Conservation (phyloP, 2,329 filamentous ascomycete species). For the Aciculosporium take region DNA sequence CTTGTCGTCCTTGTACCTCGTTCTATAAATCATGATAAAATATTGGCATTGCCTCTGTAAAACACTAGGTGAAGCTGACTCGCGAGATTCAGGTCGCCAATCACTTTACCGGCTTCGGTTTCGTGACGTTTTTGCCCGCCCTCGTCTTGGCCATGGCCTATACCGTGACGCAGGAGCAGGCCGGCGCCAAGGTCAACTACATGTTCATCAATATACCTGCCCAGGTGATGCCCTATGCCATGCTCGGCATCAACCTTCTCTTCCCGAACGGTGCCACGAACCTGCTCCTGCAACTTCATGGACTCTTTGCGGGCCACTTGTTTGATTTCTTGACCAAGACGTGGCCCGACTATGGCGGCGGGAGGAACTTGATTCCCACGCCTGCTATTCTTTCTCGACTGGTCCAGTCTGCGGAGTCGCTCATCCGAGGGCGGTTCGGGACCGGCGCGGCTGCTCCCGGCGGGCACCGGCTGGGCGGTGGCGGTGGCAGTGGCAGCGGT, state of each 20-base stretch:
- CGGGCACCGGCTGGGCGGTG: slow-evolving; percentile 17
- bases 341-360: slow-evolving; percentile 80
- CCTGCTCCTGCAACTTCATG: slow-evolving; percentile 53
- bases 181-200: slow-evolving; percentile 60
- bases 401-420: slow-evolving; percentile 32
- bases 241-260: slow-evolving; percentile 62
- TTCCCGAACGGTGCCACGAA: slow-evolving; percentile 39
- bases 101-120: slow-evolving; percentile 18
- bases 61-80: slow-evolving; percentile 8
- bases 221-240: slow-evolving; percentile 65
- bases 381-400: slow-evolving; percentile 57
- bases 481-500: not conserved
- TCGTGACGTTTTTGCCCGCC: slow-evolving; percentile 39
- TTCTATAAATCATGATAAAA: not conserved
- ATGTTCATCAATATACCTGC: slow-evolving; percentile 74
- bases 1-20: not conserved
- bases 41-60: not conserved
- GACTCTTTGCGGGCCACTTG: slow-evolving; percentile 75
- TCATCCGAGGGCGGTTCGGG: slow-evolving; percentile 25
- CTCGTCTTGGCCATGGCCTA: slow-evolving; percentile 71
- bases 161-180: slow-evolving; percentile 74
- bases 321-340: slow-evolving; percentile 82
- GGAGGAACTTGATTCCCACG: slow-evolving; percentile 60
- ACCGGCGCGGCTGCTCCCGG: slow-evolving; percentile 32
- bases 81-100: slow-evolving; percentile 16